Conservation (phyloP, 2,329 filamentous ascomycete species). For the Colletotrichum tabaci region DNA sequence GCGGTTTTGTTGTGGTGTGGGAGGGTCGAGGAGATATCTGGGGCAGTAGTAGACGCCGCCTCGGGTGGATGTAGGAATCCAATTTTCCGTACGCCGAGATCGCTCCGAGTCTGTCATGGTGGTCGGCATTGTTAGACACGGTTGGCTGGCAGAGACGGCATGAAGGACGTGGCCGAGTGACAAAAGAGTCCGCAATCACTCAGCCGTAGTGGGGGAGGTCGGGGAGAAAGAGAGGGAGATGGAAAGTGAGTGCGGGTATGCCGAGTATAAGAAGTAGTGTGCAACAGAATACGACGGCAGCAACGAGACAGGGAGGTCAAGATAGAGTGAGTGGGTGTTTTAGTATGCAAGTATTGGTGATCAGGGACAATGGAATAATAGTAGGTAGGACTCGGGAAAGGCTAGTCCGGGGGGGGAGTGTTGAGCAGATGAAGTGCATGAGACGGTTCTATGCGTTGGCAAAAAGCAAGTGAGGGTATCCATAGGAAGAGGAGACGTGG, state of each 20-base stretch:
- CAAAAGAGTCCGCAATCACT: slow-evolving; percentile 25
- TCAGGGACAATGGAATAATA: slow-evolving; percentile 20
- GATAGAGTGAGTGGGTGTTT: slow-evolving; percentile 5
- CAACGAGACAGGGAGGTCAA: background rate
- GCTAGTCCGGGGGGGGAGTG: slow-evolving; percentile 19
- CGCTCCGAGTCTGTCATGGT: slow-evolving; percentile 43
- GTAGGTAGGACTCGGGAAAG: background rate
- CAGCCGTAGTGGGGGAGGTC: background rate
- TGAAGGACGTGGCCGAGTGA: slow-evolving; percentile 36
- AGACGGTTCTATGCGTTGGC: slow-evolving; percentile 44
- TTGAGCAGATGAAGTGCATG: slow-evolving; percentile 40
- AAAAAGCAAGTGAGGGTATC: slow-evolving; percentile 44
- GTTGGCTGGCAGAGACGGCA: slow-evolving; percentile 22
- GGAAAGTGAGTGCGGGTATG: slow-evolving; percentile 10
- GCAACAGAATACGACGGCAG: too few species aligned
- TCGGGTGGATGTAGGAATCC: slow-evolving; percentile 42
- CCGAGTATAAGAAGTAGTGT: slow-evolving; percentile 28
- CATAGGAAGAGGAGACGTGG: slow-evolving; percentile 40
- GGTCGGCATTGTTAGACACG: slow-evolving; percentile 40
- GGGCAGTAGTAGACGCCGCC: slow-evolving; percentile 51
- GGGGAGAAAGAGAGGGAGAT: too few species aligned
- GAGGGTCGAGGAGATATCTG: slow-evolving; percentile 41
- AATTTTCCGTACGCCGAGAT: slow-evolving; percentile 41
- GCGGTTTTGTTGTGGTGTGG: slow-evolving; percentile 30
- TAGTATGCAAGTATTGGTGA: slow-evolving; percentile 11